Conservation (phyloP, 2,329 filamentous ascomycete genomes). For the Fusarium tanahbumbuense region DNA sequence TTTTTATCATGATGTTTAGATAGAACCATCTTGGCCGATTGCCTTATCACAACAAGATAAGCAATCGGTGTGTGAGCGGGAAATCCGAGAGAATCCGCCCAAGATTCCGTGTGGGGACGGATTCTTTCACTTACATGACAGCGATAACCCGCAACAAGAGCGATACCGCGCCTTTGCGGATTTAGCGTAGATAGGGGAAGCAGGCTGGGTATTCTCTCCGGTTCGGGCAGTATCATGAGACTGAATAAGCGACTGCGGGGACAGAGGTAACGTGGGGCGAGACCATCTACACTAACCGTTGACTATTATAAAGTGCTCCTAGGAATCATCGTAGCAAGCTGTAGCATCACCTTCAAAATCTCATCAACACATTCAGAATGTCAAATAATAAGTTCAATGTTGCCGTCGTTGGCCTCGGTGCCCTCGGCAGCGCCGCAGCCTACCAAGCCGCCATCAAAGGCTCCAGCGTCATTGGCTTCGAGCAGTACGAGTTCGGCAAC, state of each 20-base stretch:
- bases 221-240: background rate
- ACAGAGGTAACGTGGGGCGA: background rate
- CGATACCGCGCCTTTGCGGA: background rate
- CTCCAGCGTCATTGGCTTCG: conserved; percentile 40
- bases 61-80: background rate
- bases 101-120: conserved; percentile 19
- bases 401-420: conserved; percentile 13
- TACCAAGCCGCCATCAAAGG: conserved; percentile 35
- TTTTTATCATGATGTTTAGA: background rate
- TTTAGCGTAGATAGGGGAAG: background rate
- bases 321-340: background rate
- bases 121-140: background rate
- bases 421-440: conserved; percentile 15
- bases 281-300: background rate
- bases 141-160: background rate
- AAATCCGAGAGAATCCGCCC: conserved; percentile 17
- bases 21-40: background rate
- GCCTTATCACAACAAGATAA: background rate
- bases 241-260: background rate
- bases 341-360: background rate
- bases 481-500: conserved; percentile 44
- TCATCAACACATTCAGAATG: background rate
- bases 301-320: background rate
- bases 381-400: conserved; percentile 4
- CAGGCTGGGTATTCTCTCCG: background rate